Percentiles rank a stretch among this genome's conserved stretches.
Evolutionary conservation across 805 yeast genomes (phyloP).

Genomic region (Cyberlindnera veronae): DNA sequence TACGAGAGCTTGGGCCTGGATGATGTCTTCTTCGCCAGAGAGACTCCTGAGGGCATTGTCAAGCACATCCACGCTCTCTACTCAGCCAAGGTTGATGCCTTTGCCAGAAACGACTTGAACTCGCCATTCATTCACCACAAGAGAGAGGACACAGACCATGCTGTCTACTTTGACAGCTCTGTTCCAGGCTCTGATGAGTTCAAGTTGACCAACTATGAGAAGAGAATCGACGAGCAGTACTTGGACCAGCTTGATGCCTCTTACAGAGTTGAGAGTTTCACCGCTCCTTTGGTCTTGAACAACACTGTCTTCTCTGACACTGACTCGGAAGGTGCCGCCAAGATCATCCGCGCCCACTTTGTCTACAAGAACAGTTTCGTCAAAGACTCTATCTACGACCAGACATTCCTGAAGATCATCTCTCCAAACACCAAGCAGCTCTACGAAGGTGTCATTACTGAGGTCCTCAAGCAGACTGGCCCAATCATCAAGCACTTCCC

Average conservation of each 20-base stretch:
- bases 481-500: constrained; percentile 90
- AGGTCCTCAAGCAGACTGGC: constrained; percentile 67
- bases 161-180: constrained; percentile 83
- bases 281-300: constrained; percentile 52
- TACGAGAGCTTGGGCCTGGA: constrained; percentile 86
- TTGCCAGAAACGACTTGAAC: constrained; percentile 52
- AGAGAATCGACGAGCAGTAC: constrained; percentile 76
- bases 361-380: constrained; percentile 70
- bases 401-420: constrained; percentile 71
- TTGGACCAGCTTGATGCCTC: constrained; percentile 51
- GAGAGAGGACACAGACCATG: constrained; percentile 79
- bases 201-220: constrained; percentile 56
- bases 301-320: constrained; percentile 28
- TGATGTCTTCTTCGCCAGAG: constrained; percentile 87
- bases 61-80: constrained; percentile 84
- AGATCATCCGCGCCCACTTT: constrained; percentile 68
- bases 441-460: constrained; percentile 67
- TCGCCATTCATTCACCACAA: constrained; percentile 71
- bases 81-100: constrained; percentile 90
- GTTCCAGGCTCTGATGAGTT: constrained; percentile 43
- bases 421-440: constrained; percentile 74
- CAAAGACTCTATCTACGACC: constrained; percentile 62
- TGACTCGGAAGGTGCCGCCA: constrained; percentile 29
- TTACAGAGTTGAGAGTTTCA: constrained; percentile 76
- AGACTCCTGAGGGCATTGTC: constrained; percentile 74